These are phyloP conservation scores for Penicillium brasilianum DNA, from an alignment of 2,329 filamentous ascomycete species.

Conservation along the genomic window DNA sequence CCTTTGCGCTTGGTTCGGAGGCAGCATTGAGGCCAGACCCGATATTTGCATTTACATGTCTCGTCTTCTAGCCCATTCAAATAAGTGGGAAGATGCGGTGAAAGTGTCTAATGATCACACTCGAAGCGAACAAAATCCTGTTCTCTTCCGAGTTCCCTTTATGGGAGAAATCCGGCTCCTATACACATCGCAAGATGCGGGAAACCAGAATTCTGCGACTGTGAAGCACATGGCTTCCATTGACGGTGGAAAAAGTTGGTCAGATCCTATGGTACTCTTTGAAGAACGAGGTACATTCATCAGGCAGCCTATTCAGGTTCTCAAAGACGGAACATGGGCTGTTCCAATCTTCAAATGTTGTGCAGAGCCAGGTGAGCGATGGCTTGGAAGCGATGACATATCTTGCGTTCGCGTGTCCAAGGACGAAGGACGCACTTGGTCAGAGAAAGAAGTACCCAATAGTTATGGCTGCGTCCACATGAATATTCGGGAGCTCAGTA, in stretches of 20 bases:
- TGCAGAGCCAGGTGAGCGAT: conserved; percentile 46
- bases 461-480: conserved; percentile 52
- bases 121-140: conserved; percentile 54
- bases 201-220: conserved; percentile 51
- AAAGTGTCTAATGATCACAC: conserved; percentile 48
- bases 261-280: conserved; percentile 40
- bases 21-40: conserved; percentile 52
- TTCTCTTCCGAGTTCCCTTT: conserved; percentile 48
- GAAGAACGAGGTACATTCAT: conserved; percentile 48
- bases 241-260: conserved; percentile 48
- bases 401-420: conserved; percentile 46
- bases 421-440: conserved; percentile 49
- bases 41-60: conserved; percentile 54
- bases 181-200: conserved; percentile 53
- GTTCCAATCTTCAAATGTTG: conserved; percentile 53
- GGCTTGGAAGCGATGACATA: conserved; percentile 54
- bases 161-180: conserved; percentile 48
- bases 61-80: conserved; percentile 38
- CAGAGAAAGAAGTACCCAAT: conserved; percentile 44
- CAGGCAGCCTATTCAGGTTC: conserved; percentile 48
- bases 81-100: conserved; percentile 40
- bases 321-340: conserved; percentile 47
- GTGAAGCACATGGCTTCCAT: conserved; percentile 45
- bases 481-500: conserved; percentile 44
- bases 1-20: conserved; percentile 54